Evolutionary conservation across 371 early-diverging fungal species (phyloP).

Genomic region (Haplosporangium sp.): DNA sequence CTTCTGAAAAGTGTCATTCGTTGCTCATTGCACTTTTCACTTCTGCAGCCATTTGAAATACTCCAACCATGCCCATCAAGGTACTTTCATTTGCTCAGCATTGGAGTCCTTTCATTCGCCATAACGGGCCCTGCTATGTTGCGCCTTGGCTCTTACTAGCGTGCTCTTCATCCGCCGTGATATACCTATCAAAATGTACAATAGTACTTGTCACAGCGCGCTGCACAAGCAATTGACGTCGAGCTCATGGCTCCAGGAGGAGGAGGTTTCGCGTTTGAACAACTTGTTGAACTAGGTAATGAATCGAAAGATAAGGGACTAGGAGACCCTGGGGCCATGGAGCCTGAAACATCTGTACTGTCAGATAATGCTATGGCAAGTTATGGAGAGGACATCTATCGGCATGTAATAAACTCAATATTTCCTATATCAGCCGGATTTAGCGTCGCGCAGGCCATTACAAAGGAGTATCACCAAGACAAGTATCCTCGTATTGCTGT

Average conservation of each 20-base stretch:
- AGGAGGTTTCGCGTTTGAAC: conserved; percentile 89
- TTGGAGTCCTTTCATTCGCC: too few species aligned
- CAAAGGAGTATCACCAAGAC: conserved; percentile 69
- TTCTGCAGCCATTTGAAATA: too few species aligned
- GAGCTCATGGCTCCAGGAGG: conserved; percentile 83
- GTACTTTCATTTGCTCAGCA: too few species aligned
- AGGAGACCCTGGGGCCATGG: too few species aligned
- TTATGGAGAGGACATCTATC: not conserved
- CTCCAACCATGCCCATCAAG: too few species aligned
- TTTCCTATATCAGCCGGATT: conserved; percentile 74
- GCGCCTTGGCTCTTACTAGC: not conserved
- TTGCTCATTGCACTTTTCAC: too few species aligned
- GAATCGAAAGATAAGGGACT: not conserved
- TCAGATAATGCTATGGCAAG: not conserved
- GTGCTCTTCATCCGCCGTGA: not conserved
- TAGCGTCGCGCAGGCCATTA: conserved; percentile 89
- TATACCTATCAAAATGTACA: not conserved
- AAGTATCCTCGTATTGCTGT: conserved; percentile 71
- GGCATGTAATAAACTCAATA: not conserved
- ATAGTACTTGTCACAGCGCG: conserved; percentile 80
- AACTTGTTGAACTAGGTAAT: conserved; percentile 58
- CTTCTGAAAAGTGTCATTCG: too few species aligned
- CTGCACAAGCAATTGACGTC: conserved; percentile 83
- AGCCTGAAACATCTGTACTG: too few species aligned
- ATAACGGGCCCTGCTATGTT: too few species aligned